phyloP scores from a whole-genome alignment of 192 early-diverging fungal genomes.

The Rhizoclosmatium sp. region DNA sequence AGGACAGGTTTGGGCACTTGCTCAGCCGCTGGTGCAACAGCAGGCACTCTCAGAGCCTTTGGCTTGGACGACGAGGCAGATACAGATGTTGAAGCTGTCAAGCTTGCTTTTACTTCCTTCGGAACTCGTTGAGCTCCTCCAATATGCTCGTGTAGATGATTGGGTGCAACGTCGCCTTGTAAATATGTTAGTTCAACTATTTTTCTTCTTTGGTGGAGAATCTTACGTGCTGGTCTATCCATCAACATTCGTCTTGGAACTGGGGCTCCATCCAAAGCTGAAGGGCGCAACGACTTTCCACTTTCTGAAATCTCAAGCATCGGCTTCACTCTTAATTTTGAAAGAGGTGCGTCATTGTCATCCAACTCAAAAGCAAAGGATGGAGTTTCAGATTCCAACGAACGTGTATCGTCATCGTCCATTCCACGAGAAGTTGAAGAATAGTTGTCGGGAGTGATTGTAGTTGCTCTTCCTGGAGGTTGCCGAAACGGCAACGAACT shows the following conservation, averaged over 20 bases:
- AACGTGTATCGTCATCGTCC: conserved; percentile 30
- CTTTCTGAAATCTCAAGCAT: not conserved
- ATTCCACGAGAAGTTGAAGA: not conserved
- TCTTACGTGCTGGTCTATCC: conserved; percentile 6
- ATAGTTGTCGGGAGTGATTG: conserved; percentile 28
- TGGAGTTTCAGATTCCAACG: conserved; percentile 33
- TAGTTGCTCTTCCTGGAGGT: not conserved
- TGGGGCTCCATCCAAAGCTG: not conserved
- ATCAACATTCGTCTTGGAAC: conserved; percentile 5
- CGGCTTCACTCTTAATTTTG: not conserved
- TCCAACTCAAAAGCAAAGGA: conserved; percentile 19
- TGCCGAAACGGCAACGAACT: not conserved
- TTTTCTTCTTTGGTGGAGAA: not conserved
- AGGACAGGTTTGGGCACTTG: not conserved
- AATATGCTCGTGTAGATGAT: conserved; percentile 20
- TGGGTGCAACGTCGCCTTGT: not conserved
- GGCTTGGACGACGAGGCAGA: conserved; percentile 2
- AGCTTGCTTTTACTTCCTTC: not conserved
- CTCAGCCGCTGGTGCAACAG: conserved; percentile 17
- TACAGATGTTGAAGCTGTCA: not conserved
- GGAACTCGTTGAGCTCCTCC: conserved; percentile 34
- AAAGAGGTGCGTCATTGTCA: not conserved
- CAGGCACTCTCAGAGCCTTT: conserved; percentile 25
- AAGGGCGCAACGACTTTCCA: not conserved
- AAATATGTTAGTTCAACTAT: not conserved